phyloP scores from a whole-genome alignment of 192 early-diverging fungal species.

The Entrophospora sp. region DNA sequence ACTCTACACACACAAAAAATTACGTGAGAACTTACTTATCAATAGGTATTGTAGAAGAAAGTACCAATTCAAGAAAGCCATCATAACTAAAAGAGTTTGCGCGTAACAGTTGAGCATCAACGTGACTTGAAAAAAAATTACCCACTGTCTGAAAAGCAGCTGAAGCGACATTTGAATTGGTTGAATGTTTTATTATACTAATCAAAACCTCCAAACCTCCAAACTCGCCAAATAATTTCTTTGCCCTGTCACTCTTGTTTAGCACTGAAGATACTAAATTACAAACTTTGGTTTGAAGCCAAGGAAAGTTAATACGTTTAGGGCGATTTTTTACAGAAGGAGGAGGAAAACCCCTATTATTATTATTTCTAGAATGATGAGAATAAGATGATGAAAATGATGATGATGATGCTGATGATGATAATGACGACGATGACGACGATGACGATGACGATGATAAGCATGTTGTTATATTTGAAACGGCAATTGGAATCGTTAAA shows the following conservation, averaged over 20 bases:
- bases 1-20: too few species aligned
- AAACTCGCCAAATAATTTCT: conserved; percentile 29
- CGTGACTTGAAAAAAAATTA: conserved; percentile 33
- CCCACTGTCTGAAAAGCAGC: conserved; percentile 31
- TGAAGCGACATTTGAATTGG: conserved; percentile 29
- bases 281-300: conserved; percentile 32
- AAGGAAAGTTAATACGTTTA: conserved; percentile 23
- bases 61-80: conserved; percentile 31
- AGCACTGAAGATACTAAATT: conserved; percentile 28
- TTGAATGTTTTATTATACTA: conserved; percentile 27
- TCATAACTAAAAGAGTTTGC: conserved; percentile 31
- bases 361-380: too few species aligned
- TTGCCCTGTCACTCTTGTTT: conserved; percentile 23
- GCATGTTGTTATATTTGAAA: too few species aligned
- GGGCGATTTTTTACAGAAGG: conserved; percentile 28
- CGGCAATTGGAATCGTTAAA: too few species aligned
- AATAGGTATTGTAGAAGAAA: conserved; percentile 27
- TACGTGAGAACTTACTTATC: conserved; percentile 33
- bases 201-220: conserved; percentile 29
- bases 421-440: too few species aligned
- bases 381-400: too few species aligned
- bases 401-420: too few species aligned
- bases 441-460: too few species aligned
- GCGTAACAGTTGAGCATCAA: conserved; percentile 23
- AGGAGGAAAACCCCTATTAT: too few species aligned